Evolutionary conservation across 139 green algal genomes (phyloP).

Genomic region (Coccomyxa sp.): DNA sequence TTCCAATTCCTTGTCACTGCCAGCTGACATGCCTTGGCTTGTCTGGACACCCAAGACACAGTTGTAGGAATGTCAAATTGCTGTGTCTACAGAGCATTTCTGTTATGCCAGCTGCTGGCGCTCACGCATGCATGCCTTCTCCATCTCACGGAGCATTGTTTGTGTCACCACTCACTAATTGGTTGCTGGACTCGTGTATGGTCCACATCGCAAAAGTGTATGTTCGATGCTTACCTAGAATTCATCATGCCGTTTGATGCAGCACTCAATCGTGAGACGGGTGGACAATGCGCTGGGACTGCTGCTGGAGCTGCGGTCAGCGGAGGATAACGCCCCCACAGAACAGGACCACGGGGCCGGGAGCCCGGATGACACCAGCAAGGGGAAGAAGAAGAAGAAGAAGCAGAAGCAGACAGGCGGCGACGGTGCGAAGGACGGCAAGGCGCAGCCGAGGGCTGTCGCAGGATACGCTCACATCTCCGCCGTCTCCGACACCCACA

Average conservation of each 20-base stretch:
- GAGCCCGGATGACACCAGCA: not conserved
- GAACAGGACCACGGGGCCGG: not conserved
- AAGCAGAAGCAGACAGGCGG: not conserved
- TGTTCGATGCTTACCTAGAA: too few species aligned
- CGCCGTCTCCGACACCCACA: slow-evolving; percentile 60
- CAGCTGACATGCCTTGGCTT: too few species aligned
- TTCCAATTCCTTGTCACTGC: too few species aligned
- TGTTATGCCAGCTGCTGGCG: too few species aligned
- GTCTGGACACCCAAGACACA: too few species aligned
- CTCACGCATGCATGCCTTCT: too few species aligned
- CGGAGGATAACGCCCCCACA: not conserved
- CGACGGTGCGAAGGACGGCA: not conserved
- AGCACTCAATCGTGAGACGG: slow-evolving; percentile 53
- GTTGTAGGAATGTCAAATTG: too few species aligned
- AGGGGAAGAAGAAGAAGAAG: not conserved
- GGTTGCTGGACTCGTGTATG: too few species aligned
- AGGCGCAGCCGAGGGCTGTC: not conserved
- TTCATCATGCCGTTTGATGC: slow-evolving; percentile 9
- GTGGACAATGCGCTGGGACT: slow-evolving; percentile 69
- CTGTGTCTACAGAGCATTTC: too few species aligned
- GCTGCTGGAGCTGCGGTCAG: slow-evolving; percentile 56
- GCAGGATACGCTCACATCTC: slow-evolving; percentile 74
- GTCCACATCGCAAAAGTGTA: too few species aligned
- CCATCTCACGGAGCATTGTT: too few species aligned
- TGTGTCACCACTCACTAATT: too few species aligned